A percentile compares a stretch with the other conserved stretches of the same genome.
Conservation (phyloP, 2,329 filamentous ascomycete genomes). For the Colletotrichum tofieldiae region DNA sequence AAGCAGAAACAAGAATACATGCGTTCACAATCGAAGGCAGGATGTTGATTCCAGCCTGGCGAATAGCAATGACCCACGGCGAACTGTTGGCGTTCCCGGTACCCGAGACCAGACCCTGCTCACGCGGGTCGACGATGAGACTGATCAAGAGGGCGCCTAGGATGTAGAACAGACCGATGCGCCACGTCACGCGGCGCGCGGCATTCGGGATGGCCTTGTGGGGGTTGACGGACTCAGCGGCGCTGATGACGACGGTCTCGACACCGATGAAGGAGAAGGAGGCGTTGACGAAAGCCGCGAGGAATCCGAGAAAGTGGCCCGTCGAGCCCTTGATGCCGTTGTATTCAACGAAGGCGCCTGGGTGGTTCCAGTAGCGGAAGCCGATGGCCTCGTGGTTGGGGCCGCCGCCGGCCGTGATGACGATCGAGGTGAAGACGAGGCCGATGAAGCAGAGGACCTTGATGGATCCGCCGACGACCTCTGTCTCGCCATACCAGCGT, state of each 20-base stretch:
- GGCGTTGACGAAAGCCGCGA: constrained; percentile 70
- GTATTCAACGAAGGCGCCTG: constrained; percentile 63
- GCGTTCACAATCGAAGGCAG: constrained; percentile 65
- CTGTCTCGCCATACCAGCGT: constrained; percentile 61
- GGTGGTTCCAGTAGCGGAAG: constrained; percentile 62
- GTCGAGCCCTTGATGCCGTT: constrained; percentile 64
- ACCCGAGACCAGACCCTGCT: constrained; percentile 58
- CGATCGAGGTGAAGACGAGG: constrained; percentile 63
- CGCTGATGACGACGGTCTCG: constrained; percentile 60
- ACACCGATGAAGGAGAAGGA: constrained; percentile 46
- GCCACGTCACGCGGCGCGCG: constrained; percentile 62
- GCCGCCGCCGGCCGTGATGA: constrained; percentile 65
- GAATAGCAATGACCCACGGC: constrained; percentile 63
- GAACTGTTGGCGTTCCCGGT: constrained; percentile 55
- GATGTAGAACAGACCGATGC: constrained; percentile 62
- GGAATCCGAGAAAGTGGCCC: constrained; percentile 69
- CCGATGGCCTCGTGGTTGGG: constrained; percentile 59
- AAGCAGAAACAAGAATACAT: constrained; percentile 62
- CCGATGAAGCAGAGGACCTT: constrained; percentile 67
- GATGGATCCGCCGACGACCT: constrained; percentile 60
- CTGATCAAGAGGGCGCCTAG: constrained; percentile 61
- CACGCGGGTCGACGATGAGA: constrained; percentile 59
- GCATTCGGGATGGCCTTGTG: constrained; percentile 59
- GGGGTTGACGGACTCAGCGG: constrained; percentile 61
- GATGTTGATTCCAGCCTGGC: constrained; percentile 55